Base-by-base conservation (phyloP, 495 filamentous ascomycete species). In the Aspergillus heteromorphus region DNA sequence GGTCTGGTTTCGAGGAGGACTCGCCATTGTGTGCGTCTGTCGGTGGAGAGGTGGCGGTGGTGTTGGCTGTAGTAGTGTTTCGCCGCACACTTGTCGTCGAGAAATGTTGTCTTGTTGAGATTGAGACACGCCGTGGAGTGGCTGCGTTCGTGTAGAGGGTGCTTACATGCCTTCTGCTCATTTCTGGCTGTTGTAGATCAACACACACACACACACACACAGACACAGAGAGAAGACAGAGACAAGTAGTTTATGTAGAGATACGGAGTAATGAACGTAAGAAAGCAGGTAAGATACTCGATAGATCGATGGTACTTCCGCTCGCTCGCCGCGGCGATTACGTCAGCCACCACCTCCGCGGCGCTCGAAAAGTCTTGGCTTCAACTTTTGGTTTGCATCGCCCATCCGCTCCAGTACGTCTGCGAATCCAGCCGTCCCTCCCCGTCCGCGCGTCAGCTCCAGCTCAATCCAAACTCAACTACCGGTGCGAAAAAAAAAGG, bases 261-360 rank as follows among this genome's bases (percentile, higher is more conserved):
- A 17, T 41, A 18, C 20, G 17, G 25, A 11, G n/a, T n/a, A n/a
- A n/a, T n/a, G n/a, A n/a, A n/a, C n/a, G n/a, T n/a, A n/a, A n/a
- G n/a, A n/a, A n/a, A n/a, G n/a, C n/a, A n/a, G n/a, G n/a, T n/a
- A n/a, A n/a, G n/a, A n/a, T n/a, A n/a, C n/a, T n/a, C n/a, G n/a
- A n/a, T n/a, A n/a, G n/a, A n/a, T n/a, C n/a, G n/a, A n/a, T n/a
- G n/a, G n/a, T n/a, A n/a, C n/a, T n/a, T n/a, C n/a, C n/a, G n/a
- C n/a, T n/a, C n/a, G n/a, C n/a, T 34, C 29, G 17, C 45, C 8
- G 23, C 48, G 54, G 52, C 51, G 58, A 51, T 70, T 68, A 69
- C 59, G 64, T 74, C 70, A 74, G 64, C 64, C 55, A 72, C 68
- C n/a, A n/a, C n/a, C n/a, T n/a, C n/a, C n/a, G n/a, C n/a, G n/a